A percentile compares a stretch with the other conserved stretches of the same genome.
Evolutionary conservation across 2,329 filamentous ascomycete genomes (phyloP).

Genomic region (Ascochyta lentis): DNA sequence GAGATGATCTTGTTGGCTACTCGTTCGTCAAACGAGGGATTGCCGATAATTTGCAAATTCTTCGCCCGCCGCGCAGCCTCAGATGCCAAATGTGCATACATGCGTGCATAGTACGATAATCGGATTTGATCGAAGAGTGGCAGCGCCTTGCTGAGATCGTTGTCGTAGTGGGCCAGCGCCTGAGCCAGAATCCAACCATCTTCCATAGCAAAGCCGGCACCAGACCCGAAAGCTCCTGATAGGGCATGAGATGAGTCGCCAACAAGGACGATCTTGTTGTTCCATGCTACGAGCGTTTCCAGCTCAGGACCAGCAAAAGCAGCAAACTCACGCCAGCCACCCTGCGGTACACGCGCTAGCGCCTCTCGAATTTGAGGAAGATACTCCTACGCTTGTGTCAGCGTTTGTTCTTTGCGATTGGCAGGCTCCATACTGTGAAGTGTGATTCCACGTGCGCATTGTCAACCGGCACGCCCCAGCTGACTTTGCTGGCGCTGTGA

Average conservation of each 20-base stretch:
- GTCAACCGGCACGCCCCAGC: slow-evolving; percentile 49
- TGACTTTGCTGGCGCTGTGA: slow-evolving; percentile 40
- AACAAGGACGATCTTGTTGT: slow-evolving; percentile 56
- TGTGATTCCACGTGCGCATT: slow-evolving; percentile 49
- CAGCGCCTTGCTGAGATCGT: slow-evolving; percentile 36
- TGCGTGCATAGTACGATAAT: slow-evolving; percentile 51
- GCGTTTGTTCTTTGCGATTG: not conserved
- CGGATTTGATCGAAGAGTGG: slow-evolving; percentile 50
- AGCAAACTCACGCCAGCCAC: slow-evolving; percentile 57
- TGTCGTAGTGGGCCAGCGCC: slow-evolving; percentile 30
- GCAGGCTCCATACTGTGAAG: slow-evolving; percentile 38
- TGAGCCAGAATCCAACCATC: slow-evolving; percentile 55
- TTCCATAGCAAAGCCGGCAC: slow-evolving; percentile 56
- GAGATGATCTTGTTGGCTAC: slow-evolving; percentile 39
- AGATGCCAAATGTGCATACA: slow-evolving; percentile 47
- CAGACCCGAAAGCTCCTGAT: slow-evolving; percentile 56
- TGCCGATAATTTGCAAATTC: slow-evolving; percentile 20
- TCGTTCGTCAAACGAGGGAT: slow-evolving; percentile 32
- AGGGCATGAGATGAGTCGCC: slow-evolving; percentile 64
- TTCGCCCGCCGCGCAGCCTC: slow-evolving; percentile 15
- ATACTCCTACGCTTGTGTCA: slow-evolving; percentile 44
- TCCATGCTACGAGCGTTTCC: slow-evolving; percentile 50
- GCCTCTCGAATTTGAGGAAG: slow-evolving; percentile 51
- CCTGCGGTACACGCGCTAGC: slow-evolving; percentile 47
- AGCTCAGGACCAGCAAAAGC: slow-evolving; percentile 57